Evolutionary conservation across 306 rosid genomes (phyloP), one percentile per base, ranked within the genome.

Genomic region (Urtica urens): DNA sequence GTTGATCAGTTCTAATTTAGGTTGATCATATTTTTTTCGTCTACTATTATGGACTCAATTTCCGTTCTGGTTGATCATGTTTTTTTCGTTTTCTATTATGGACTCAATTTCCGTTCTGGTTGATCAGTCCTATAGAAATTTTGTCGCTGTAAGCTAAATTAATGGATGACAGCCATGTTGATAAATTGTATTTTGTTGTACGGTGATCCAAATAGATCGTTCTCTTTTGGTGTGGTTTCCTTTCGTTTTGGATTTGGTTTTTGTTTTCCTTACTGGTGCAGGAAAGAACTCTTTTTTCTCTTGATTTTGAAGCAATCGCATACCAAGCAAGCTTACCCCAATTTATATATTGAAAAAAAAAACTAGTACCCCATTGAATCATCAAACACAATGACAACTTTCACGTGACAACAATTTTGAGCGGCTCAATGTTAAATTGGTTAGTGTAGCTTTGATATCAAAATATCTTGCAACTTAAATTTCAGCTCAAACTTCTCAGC

Each of bases 181-280:
- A 38, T 20, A 7, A 47, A 68, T 34, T n/a, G n/a, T n/a, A n/a
- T n/a, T n/a, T n/a, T n/a, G n/a, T n/a, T n/a, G n/a, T n/a, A n/a
- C n/a, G 40, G n/a, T 35, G 10, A 35, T 35, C 40, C 4, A 49
- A 23, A 11, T 16, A 24, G 26, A 22, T 33, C 23, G 20, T 29
- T 38, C 5, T 8, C 33, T 23, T 31, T 48, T 11, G 47, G 20
- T 10, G 42, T 41, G 33, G 15, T 56, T 55, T 46, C n/a, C n/a
- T n/a, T n/a, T n/a, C n/a, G n/a, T 40, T 23, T 31, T 48, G 10
- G 47, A 23, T 10, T 46, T 41, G 33, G 15, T 56, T 55, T 46
- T 6, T 23, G 10, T 38, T 40, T 29, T 65, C n/a, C 37, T 13
- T 35, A 6, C 6, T 7, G 22, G 11, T 3, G 26, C 24, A 40